Base-by-base conservation (phyloP, 1,284 basidiomycete genomes). In the Tausonia pullulans region DNA sequence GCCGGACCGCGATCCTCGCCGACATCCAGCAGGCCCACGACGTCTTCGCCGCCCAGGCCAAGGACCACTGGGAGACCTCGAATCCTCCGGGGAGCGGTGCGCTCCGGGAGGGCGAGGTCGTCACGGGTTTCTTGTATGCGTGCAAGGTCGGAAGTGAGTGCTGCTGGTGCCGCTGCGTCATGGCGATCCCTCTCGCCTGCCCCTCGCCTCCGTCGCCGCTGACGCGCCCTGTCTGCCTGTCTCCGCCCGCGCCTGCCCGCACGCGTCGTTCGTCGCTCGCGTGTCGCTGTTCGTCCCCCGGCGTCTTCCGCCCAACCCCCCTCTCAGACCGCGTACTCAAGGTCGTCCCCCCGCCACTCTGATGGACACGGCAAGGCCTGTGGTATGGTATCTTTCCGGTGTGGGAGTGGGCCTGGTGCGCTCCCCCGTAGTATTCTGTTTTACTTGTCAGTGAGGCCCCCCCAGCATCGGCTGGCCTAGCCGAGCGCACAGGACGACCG, bases 141-240 rank as follows among this genome's bases (percentile, higher is more conserved):
- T 62, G 65, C 43, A 62, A 59, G 50, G 61, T 66, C n/a, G 61
- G 61, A 60, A 58, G 65, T 66, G 43, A 49, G 65, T 63, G 4
- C 1, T 4, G 6, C 27, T 27, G 27, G 27, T 27, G 27, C 27
- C 27, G 27, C 27, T 27, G 27, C 27, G 27, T 27, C 27, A 27
- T 27, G 27, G 27, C 27, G 27, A 27, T 27, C 27, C 27, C 27
- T 27, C 27, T 27, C 2, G 27, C 27, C 27, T 2, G 27, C 27
- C 27, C 27, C 27, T 27, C 27, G 27, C 27, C 27, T 27, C 27
- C 27, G 27, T 27, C 27, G 27, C 27, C 27, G 27, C 27, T 27
- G 27, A 27, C 27, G 27, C 27, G 27, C 27, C 27, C 27, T 27
- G 27, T 2, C 27, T 27, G 27, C 27, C 27, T 27, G 27, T 27